Evolutionary conservation across 1,139 yeast genomes (phyloP).

Genomic region (Zygoascus sp.): DNA sequence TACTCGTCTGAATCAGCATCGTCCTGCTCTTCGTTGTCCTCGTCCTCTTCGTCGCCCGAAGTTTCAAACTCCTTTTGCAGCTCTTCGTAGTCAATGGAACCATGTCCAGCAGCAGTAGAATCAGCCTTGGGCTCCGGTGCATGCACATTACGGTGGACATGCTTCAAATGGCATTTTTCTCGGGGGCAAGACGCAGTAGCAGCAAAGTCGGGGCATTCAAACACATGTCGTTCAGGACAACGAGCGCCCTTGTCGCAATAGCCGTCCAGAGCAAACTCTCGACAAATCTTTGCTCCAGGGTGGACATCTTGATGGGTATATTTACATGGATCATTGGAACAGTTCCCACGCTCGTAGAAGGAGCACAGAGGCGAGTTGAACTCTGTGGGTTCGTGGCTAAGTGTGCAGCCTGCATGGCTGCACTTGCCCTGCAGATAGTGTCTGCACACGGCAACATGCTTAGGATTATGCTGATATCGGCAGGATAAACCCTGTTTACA

Average conservation of each 20-base stretch:
- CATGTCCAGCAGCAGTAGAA: neutral
- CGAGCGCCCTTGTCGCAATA: constrained; percentile 58
- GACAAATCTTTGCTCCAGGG: constrained; percentile 49
- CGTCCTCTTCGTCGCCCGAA: constrained; percentile 9
- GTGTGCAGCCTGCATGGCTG: constrained; percentile 44
- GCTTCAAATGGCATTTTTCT: constrained; percentile 46
- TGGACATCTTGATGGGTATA: constrained; percentile 50
- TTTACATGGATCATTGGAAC: constrained; percentile 53
- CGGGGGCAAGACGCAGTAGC: constrained; percentile 55
- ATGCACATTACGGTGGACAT: constrained; percentile 34
- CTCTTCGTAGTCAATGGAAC: constrained; percentile 14
- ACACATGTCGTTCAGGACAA: constrained; percentile 56
- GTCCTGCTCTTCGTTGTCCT: constrained; percentile 10
- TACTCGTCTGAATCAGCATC: constrained; percentile 10
- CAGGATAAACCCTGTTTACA: constrained; percentile 54
- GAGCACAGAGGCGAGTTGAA: constrained; percentile 64
- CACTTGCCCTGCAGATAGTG: constrained; percentile 48
- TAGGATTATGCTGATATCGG: constrained; percentile 49
- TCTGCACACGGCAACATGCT: constrained; percentile 54
- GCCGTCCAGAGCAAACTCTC: constrained; percentile 64
- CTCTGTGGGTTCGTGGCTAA: constrained; percentile 56
- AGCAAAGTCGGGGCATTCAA: constrained; percentile 69
- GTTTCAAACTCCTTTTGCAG: constrained; percentile 9
- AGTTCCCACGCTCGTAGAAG: constrained; percentile 47
- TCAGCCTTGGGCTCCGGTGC: neutral